Percentiles rank a stretch among this genome's conserved stretches.
These are phyloP conservation scores for Hyaloscypha finlandica DNA, from an alignment of 495 filamentous ascomycete species.

Conservation along the genomic window DNA sequence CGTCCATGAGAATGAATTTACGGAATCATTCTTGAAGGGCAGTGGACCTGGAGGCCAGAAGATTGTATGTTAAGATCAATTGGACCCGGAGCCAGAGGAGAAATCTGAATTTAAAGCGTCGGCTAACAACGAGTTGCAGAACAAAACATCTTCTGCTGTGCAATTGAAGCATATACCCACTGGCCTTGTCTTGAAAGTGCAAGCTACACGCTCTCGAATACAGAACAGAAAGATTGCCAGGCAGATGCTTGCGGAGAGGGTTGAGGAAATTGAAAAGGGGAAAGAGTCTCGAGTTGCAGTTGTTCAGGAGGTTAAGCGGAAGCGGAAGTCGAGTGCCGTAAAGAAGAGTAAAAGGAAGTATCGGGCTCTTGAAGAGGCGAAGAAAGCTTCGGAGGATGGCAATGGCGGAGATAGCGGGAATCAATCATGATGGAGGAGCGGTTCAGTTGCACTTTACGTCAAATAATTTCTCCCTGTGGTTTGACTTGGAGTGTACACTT, in stretches of 20 bases:
- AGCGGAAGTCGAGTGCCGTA: conserved; percentile 48
- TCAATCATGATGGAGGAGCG: background rate
- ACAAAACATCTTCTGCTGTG: conserved; percentile 96
- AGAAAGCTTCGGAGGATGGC: conserved; percentile 22
- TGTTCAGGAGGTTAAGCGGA: conserved; percentile 44
- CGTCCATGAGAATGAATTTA: conserved; percentile 75
- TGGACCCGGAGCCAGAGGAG: background rate
- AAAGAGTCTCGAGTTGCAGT: conserved; percentile 45
- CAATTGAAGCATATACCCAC: conserved; percentile 90
- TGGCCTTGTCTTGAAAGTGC: conserved; percentile 87
- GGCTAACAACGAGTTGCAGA: conserved; percentile 48
- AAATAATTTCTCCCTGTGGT: background rate
- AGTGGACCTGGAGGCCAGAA: conserved; percentile 95
- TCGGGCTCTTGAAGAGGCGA: conserved; percentile 46
- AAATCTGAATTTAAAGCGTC: background rate
- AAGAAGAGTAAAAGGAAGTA: conserved; percentile 55
- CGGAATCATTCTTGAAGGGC: conserved; percentile 85
- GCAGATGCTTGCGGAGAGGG: conserved; percentile 68
- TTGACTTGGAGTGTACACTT: too few relatives aligned
- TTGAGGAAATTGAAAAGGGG: conserved; percentile 66
- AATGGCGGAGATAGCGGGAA: background rate
- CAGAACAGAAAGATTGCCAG: conserved; percentile 92
- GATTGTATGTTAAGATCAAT: conserved; percentile 57
- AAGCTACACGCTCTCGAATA: conserved; percentile 81
- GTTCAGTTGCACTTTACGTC: background rate